A percentile compares a stretch with the other conserved stretches of the same genome.
phyloP scores from a whole-genome alignment of 1,284 basidiomycete species.

The Hemileia vastatrix region DNA sequence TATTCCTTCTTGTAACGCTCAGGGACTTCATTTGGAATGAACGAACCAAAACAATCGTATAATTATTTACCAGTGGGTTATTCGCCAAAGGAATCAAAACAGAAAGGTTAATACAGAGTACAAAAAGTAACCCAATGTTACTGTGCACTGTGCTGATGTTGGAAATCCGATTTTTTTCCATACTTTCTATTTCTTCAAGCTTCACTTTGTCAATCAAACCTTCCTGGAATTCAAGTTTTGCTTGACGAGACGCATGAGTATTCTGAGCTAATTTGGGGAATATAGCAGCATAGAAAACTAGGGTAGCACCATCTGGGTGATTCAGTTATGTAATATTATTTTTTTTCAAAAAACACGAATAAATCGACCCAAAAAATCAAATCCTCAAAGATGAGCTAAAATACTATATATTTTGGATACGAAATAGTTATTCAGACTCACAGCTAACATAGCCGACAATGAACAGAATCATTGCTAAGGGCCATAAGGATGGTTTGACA shows the following conservation, averaged over 20 bases:
- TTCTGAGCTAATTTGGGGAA: constrained; percentile 14
- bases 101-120: constrained; percentile 9
- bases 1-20: no score
- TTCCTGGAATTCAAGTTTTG: not conserved
- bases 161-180: constrained; percentile 12
- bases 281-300: constrained; percentile 21
- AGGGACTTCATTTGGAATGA: not conserved
- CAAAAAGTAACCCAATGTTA: constrained; percentile 17
- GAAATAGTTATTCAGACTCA: not conserved
- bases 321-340: not conserved
- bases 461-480: constrained; percentile 11
- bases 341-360: not conserved
- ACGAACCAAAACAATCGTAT: constrained; percentile 19
- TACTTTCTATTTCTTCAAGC: constrained; percentile 2
- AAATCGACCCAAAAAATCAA: not conserved
- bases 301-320: constrained; percentile 19
- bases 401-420: no score
- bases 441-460: constrained; percentile 22
- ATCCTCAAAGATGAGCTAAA: no score
- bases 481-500: constrained; percentile 8
- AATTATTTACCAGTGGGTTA: constrained; percentile 12
- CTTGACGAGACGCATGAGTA: constrained; percentile 1
- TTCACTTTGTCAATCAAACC: not conserved
- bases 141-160: constrained; percentile 19
- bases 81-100: constrained; percentile 12